Base-by-base conservation (phyloP, 2,329 filamentous ascomycete genomes). In the Phoma sp. region DNA sequence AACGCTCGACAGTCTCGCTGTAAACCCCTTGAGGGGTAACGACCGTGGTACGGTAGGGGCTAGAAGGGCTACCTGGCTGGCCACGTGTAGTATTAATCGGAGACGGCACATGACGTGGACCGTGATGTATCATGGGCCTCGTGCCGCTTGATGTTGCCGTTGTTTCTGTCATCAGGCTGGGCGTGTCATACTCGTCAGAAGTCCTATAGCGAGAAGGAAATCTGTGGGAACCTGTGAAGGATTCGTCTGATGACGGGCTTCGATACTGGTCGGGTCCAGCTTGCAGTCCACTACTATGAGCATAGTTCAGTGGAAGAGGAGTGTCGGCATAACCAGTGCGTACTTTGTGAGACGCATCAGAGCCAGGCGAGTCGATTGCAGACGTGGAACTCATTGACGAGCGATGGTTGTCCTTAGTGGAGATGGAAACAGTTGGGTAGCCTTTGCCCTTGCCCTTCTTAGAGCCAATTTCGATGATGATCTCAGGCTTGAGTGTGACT, bases 271-370 rank as follows among this genome's bases (percentile, higher is more conserved):
- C 57, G 32, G 62, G 56, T 8, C 64, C 62, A 6, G 67, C 51
- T 32, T 48, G 60, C 52, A 69, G 72, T 13, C 51, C 58, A n/a
- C 56, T 52, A 37, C 62, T 41, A 6, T 62, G 61, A 17, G 55
- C 51, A 31, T 62, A 66, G 8, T 55, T 27, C 15, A 38, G 61
- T 31, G 65, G 59, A 35, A 70, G 38, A 15, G 65, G 46, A 35
- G 65, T 58, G 10, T 75, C 72, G n/a, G 70, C 68, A 15, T 64
- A 70, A 4, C 72, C 72, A 22, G 72, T 75, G 6, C 67, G 65
- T 12, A 73, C 46, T 4, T 64, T 64, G 45, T 67, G 68, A 5
- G 71, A 73, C 13, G 62, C 66, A 36, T 74, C 70, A 0, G 71
- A 74, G 31, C 63, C 66, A 24, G 64, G 62, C 7, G 69, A 73